Conservation (phyloP, 345 rosid species). For the Eucalyptus regnans region DNA sequence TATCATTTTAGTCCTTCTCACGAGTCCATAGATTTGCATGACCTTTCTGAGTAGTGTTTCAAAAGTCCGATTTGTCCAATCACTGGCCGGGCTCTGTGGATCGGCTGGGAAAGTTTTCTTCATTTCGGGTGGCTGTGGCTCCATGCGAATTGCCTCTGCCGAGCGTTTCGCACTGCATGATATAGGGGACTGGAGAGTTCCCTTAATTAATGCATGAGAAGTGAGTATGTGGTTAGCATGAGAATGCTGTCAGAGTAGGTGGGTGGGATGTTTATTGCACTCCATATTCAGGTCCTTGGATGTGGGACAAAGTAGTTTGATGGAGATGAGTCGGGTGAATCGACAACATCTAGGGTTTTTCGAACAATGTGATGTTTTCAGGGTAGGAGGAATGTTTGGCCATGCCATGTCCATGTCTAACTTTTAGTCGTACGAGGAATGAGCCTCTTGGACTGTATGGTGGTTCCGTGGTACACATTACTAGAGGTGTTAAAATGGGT, state of each 20-base stretch:
- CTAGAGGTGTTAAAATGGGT: too few species aligned
- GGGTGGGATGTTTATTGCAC: not conserved
- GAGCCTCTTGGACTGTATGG: not conserved
- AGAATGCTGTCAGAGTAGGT: not conserved
- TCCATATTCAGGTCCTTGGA: not conserved
- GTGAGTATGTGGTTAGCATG: conserved; percentile 43
- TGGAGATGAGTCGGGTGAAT: not conserved
- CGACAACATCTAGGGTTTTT: too few species aligned
- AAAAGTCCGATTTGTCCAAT: not conserved
- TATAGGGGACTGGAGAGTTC: conserved; percentile 3
- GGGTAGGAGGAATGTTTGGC: not conserved
- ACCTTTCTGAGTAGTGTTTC: not conserved
- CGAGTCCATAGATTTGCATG: not conserved
- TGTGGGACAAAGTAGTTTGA: not conserved
- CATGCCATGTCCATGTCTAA: not conserved
- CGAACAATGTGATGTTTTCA: not conserved
- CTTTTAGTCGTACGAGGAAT: not conserved
- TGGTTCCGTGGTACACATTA: not conserved
- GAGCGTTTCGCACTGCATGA: not conserved
- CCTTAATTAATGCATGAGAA: conserved; percentile 25
- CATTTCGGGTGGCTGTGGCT: conserved; percentile 1
- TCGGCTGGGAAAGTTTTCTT: conserved; percentile 4
- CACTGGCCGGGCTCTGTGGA: conserved; percentile 19
- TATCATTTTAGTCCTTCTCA: not conserved
- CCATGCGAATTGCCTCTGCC: not conserved